phyloP scores from a whole-genome alignment of 495 filamentous ascomycete genomes.

The Penicillium egyptiacum region DNA sequence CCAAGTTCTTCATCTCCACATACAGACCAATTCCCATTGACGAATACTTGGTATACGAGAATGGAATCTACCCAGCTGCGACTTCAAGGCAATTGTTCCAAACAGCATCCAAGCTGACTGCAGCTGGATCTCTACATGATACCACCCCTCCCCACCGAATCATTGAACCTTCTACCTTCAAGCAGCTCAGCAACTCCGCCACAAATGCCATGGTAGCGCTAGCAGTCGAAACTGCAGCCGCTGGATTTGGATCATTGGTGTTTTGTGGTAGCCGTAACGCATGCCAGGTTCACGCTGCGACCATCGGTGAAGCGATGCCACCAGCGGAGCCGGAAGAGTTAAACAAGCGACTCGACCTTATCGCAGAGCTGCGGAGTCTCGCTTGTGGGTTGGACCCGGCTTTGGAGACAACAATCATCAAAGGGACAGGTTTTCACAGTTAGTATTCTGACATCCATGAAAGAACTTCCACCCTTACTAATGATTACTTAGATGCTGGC shows the following conservation, averaged over 20 bases:
- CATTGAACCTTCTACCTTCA: conserved; percentile 55
- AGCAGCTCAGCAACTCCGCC: conserved; percentile 62
- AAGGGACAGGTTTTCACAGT: conserved; percentile 78
- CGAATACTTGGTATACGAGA: conserved; percentile 75
- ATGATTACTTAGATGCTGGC: conserved; percentile 57
- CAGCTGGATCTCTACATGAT: conserved; percentile 30
- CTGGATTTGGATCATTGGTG: conserved; percentile 71
- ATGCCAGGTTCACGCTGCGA: conserved; percentile 62
- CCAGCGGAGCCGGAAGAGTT: conserved; percentile 48
- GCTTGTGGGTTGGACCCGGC: conserved; percentile 65
- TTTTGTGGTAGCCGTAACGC: conserved; percentile 72
- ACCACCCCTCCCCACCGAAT: conserved; percentile 46
- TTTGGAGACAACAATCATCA: conserved; percentile 61
- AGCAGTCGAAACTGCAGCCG: conserved; percentile 61
- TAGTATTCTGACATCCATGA: conserved; percentile 21
- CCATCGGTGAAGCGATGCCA: conserved; percentile 64
- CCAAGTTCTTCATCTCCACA: conserved; percentile 69
- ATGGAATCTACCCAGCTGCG: conserved; percentile 64
- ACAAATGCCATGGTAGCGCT: conserved; percentile 71
- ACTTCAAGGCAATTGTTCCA: conserved; percentile 63
- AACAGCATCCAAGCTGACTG: conserved; percentile 55
- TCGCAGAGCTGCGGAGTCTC: conserved; percentile 67
- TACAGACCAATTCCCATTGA: conserved; percentile 74
- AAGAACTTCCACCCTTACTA: conserved; percentile 6
- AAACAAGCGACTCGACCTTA: conserved; percentile 62